Conservation (phyloP, 202 grass and related monocot genomes). For the Hordeum pubiflorum region DNA sequence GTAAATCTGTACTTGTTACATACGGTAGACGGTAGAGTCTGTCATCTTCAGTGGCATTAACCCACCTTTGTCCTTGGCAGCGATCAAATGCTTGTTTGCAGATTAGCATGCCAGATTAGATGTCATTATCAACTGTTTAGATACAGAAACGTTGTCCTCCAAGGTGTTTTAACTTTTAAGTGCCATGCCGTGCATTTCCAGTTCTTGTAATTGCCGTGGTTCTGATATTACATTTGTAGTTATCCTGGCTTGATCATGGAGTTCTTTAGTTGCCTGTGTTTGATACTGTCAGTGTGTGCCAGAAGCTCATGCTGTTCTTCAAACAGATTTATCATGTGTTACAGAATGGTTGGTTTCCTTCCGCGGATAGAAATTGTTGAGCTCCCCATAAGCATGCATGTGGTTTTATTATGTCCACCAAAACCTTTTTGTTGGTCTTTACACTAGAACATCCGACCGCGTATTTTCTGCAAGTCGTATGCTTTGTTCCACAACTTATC, state of each 20-base stretch:
- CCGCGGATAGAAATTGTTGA: conserved; percentile 86
- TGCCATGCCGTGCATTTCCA: neutral
- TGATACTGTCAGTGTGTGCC: conserved; percentile 63
- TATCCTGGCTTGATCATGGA: conserved; percentile 6
- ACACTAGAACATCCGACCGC: neutral
- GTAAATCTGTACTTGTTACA: neutral
- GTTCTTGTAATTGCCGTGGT: neutral
- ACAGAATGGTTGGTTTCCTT: conserved; percentile 68
- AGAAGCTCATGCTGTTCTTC: conserved; percentile 80
- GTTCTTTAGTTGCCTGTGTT: conserved; percentile 11
- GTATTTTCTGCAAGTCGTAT: conserved; percentile 50
- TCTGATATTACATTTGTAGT: neutral
- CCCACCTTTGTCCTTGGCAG: neutral
- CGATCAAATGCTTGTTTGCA: neutral
- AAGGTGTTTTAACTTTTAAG: neutral
- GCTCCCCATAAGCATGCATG: conserved; percentile 62
- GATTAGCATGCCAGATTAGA: neutral
- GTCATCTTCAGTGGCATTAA: neutral
- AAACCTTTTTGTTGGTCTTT: neutral
- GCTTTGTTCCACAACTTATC: conserved; percentile 70
- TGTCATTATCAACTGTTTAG: neutral
- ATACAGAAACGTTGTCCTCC: neutral
- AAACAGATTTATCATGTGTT: conserved; percentile 72
- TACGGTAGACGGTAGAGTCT: too few relatives aligned
- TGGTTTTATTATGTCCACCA: conserved; percentile 21